Evolutionary conservation across 495 filamentous ascomycete species (phyloP).

Genomic region (Saxispiralis lemnorum): DNA sequence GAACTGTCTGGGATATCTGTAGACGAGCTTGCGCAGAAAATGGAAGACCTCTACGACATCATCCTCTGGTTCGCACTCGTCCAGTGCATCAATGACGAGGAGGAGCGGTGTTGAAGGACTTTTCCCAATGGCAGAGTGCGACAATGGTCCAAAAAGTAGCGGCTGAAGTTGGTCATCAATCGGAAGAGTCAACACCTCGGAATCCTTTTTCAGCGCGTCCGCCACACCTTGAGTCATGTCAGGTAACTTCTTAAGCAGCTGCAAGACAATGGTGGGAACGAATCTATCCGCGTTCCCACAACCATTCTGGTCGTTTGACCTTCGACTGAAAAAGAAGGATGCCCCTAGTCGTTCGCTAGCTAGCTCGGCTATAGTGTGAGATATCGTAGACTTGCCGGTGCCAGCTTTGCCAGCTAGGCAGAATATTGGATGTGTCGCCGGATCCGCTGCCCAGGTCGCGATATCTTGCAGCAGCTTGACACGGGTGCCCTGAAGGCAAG

Average conservation of each 20-base stretch:
- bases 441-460: constrained; percentile 11
- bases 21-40: background rate
- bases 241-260: too few species aligned
- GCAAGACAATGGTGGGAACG: constrained; percentile 13
- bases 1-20: constrained; percentile 10
- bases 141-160: background rate
- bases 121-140: background rate
- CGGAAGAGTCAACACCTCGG: too few species aligned
- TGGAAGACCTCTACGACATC: constrained; percentile 15
- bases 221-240: too few species aligned
- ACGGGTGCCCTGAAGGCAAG: constrained; percentile 15
- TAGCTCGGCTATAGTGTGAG: constrained; percentile 13
- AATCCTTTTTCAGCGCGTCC: too few species aligned
- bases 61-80: constrained; percentile 19
- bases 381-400: constrained; percentile 21
- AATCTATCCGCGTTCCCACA: constrained; percentile 7
- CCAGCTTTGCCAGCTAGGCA: constrained; percentile 23
- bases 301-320: constrained; percentile 1
- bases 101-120: constrained; percentile 2
- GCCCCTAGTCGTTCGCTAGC: constrained; percentile 9
- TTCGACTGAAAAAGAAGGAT: constrained; percentile 19
- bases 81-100: constrained; percentile 22
- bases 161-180: too few species aligned
- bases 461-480: constrained; percentile 16
- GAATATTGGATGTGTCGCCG: constrained; percentile 16